Base-by-base conservation (phyloP, 345 rosid genomes). In the Microcos paniculata region DNA sequence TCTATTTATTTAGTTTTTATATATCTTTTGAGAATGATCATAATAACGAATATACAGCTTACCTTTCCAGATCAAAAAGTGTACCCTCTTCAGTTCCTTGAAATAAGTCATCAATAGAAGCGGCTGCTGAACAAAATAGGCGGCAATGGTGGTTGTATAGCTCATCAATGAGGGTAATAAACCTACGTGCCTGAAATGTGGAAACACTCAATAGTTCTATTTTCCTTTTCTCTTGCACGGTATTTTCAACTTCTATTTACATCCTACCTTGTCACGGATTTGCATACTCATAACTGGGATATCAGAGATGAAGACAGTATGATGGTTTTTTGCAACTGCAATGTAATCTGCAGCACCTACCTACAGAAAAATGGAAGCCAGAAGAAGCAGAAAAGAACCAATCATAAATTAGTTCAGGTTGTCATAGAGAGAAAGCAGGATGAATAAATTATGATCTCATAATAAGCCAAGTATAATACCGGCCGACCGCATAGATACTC, bases 81-180 rank as follows among this genome's bases (percentile, higher is more conserved):
- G 90, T 87, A 52, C 97, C 98, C 89, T 92, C 98, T 71, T 94
- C 97, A 64, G 97, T 91, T 87, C 97, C 98, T 84, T 92, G 94
- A 81, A 94, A 94, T 78, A 92, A 85, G 70, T 94, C 97, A 78
- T 94, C 98, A 51, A 94, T 89, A 62, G 95, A 87, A 76, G 92
- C 67, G 68, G 92, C 90, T 2, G 98, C 92, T 13, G 81, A 75
- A 76, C 91, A 92, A 81, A 87, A 80, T 62, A 94, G 86, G 84
- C 88, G 59, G 86, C 98, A 92, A 77, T 92, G 98, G 79, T 91
- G 96, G 83, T 94, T 94, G 85, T 94, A 92, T 58, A 94, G 82
- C 86, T 94, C 98, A 82, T 94, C 98, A 6, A 94, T 75, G 70
- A 94, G 94, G 52, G 98, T 92, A 78, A 94, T 92, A 84, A 94